phyloP scores from a whole-genome alignment of 202 grass and related monocot species.

The Sporobolus alterniflorus region DNA sequence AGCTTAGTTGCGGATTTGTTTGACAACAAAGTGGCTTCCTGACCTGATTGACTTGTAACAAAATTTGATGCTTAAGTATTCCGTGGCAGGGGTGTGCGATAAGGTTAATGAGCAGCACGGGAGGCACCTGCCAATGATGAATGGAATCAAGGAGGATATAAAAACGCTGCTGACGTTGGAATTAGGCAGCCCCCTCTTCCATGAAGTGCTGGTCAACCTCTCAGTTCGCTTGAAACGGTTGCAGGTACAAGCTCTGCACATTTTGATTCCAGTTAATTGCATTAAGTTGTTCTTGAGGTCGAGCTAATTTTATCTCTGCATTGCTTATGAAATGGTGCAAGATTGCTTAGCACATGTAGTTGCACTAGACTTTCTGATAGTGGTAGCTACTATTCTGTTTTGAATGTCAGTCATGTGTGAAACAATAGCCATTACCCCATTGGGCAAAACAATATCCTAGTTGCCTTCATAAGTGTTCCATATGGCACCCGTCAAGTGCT shows the following conservation, averaged over 20 bases:
- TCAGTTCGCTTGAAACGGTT: constrained; percentile 72
- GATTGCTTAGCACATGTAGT: neutral
- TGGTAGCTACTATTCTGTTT: constrained; percentile 5
- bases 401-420: neutral
- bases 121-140: constrained; percentile 96
- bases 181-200: constrained; percentile 67
- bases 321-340: constrained; percentile 34
- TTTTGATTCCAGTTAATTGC: constrained; percentile 7
- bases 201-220: constrained; percentile 88
- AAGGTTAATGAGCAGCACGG: constrained; percentile 89
- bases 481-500: constrained; percentile 16
- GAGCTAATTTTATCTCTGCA: neutral
- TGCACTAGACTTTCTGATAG: neutral
- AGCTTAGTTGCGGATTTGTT: constrained; percentile 19
- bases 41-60: constrained; percentile 18
- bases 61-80: constrained; percentile 25
- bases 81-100: constrained; percentile 69
- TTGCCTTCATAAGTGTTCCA: constrained; percentile 28
- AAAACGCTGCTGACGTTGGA: constrained; percentile 92
- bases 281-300: neutral
- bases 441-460: neutral
- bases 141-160: constrained; percentile 98
- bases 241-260: constrained; percentile 51
- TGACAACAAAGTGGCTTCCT: constrained; percentile 13
- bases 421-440: constrained; percentile 5